Evolutionary conservation across 192 early-diverging fungal species (phyloP).

Genomic region (Chytriomyces sp.): DNA sequence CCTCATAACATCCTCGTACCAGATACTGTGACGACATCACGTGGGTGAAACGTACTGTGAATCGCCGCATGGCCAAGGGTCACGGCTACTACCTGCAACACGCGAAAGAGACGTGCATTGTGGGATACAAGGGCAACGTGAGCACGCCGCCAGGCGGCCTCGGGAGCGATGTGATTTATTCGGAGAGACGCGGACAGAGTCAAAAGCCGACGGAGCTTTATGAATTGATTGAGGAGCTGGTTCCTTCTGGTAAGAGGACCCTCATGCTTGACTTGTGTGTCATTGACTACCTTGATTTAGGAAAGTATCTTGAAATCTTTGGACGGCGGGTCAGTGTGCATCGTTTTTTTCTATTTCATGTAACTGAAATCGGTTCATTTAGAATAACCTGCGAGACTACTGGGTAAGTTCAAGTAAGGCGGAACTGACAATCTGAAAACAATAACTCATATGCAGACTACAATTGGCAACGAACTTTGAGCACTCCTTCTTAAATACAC

Average conservation of each 20-base stretch:
- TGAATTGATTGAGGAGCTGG: constrained; percentile 90
- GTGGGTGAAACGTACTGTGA: constrained; percentile 97
- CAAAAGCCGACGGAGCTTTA: constrained; percentile 97
- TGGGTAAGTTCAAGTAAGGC: constrained; percentile 63
- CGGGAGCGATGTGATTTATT: constrained; percentile 89
- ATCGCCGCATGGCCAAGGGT: constrained; percentile 95
- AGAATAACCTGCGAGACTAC: constrained; percentile 93
- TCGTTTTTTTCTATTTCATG: neutral
- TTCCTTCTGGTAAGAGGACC: constrained; percentile 69
- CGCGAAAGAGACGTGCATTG: constrained; percentile 95
- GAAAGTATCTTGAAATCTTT: constrained; percentile 93
- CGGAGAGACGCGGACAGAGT: constrained; percentile 90
- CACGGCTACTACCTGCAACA: constrained; percentile 98
- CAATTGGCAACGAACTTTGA: constrained; percentile 93
- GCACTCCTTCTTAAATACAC: too few relatives aligned
- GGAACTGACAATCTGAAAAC: neutral
- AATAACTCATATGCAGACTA: constrained; percentile 31
- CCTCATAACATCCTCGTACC: neutral
- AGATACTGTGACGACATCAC: constrained; percentile 93
- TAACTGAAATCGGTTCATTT: neutral
- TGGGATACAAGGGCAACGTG: constrained; percentile 80
- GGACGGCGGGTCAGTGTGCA: constrained; percentile 61
- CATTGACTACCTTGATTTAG: constrained; percentile 40
- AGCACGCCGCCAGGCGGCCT: constrained; percentile 37
- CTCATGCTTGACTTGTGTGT: neutral